Percentiles rank a stretch among this genome's conserved stretches.
phyloP scores from a whole-genome alignment of 2,329 filamentous ascomycete genomes.

The Arthrobotrys megalospora region DNA sequence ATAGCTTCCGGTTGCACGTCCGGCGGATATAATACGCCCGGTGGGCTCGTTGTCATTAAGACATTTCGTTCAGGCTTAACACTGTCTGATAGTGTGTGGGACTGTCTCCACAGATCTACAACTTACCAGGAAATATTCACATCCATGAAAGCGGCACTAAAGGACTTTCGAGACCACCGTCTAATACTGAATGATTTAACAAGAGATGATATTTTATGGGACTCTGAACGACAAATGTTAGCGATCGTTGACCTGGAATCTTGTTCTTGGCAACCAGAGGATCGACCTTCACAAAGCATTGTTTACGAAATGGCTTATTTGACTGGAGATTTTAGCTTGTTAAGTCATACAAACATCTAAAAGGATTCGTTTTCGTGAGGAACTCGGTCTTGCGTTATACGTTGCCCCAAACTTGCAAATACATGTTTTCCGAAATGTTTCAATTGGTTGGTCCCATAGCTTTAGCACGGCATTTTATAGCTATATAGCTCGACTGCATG shows the following conservation, averaged over 20 bases:
- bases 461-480: background rate
- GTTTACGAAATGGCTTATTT: slow-evolving; percentile 25
- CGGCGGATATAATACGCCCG: slow-evolving; percentile 14
- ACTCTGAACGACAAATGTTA: slow-evolving; percentile 3
- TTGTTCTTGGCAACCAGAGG: slow-evolving; percentile 15
- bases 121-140: slow-evolving; percentile 21
- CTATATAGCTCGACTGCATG: background rate
- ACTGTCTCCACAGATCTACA: slow-evolving; percentile 17
- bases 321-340: slow-evolving; percentile 13
- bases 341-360: slow-evolving; percentile 18
- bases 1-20: slow-evolving; percentile 1
- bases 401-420: background rate
- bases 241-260: slow-evolving; percentile 21
- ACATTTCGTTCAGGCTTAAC: background rate
- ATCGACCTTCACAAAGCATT: background rate
- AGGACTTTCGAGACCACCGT: slow-evolving; percentile 7
- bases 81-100: slow-evolving; percentile 17
- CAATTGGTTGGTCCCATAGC: background rate
- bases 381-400: background rate
- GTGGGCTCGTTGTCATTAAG: slow-evolving; percentile 7
- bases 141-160: slow-evolving; percentile 5
- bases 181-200: slow-evolving; percentile 8
- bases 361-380: background rate
- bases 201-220: slow-evolving; percentile 21
- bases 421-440: background rate